phyloP scores from a whole-genome alignment of 2,329 filamentous ascomycete species.

The Boeremia lycopersici region DNA sequence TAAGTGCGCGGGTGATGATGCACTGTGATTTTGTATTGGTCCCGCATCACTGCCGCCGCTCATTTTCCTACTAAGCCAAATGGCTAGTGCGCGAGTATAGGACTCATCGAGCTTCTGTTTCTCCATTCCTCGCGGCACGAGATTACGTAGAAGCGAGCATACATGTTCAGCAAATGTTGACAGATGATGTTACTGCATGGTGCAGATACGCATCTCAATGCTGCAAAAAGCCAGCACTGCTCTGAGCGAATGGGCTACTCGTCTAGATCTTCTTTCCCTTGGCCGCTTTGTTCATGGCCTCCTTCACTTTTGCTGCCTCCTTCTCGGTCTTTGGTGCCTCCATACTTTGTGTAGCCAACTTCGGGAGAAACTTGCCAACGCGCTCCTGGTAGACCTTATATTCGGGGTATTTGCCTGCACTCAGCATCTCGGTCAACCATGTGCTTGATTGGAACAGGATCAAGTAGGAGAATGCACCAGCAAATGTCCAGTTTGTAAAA shows the following conservation, averaged over 20 bases:
- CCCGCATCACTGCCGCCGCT: too few relatives aligned
- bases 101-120: too few relatives aligned
- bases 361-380: slow-evolving; percentile 84
- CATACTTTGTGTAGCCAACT: slow-evolving; percentile 41
- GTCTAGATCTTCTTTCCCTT: slow-evolving; percentile 13
- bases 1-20: too few relatives aligned
- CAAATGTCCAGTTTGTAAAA: slow-evolving; percentile 77
- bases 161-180: too few relatives aligned
- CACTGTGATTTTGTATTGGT: too few relatives aligned
- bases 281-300: slow-evolving; percentile 28
- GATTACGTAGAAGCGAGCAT: too few relatives aligned
- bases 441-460: slow-evolving; percentile 89
- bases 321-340: slow-evolving; percentile 29
- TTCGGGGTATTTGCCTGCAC: slow-evolving; percentile 81
- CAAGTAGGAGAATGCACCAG: slow-evolving; percentile 73
- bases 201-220: not conserved
- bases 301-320: slow-evolving; percentile 29
- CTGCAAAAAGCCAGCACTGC: not conserved
- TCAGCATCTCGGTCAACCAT: slow-evolving; percentile 83
- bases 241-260: too few relatives aligned
- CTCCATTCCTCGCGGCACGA: too few relatives aligned
- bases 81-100: too few relatives aligned
- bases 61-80: too few relatives aligned
- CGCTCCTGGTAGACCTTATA: slow-evolving; percentile 83
- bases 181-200: not conserved